Percentiles rank a stretch among this genome's conserved stretches.
phyloP scores from a whole-genome alignment of 768 basidiomycete genomes.

The Amanita inopinata region DNA sequence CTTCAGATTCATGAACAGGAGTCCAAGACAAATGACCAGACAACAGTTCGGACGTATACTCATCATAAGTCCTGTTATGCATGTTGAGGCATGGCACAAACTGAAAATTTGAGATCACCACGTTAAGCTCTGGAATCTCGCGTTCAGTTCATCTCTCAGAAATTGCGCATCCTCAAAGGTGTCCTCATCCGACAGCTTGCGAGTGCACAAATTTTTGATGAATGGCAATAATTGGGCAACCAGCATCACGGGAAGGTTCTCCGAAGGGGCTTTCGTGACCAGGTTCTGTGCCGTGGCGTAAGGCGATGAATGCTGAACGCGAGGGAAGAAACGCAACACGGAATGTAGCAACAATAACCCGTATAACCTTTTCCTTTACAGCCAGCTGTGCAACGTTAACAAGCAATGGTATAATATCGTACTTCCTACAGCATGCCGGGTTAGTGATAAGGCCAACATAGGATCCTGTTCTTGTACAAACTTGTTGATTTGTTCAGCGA shows the following conservation, averaged over 20 bases:
- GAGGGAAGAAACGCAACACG: conserved; percentile 34
- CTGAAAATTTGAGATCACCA: conserved; percentile 26
- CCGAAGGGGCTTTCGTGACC: conserved; percentile 75
- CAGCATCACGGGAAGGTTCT: conserved; percentile 91
- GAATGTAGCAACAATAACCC: conserved; percentile 88
- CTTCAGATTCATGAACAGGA: conserved; percentile 91
- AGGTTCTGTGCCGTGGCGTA: conserved; percentile 51
- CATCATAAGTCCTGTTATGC: conserved; percentile 80
- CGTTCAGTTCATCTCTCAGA: conserved; percentile 76
- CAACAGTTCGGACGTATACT: conserved; percentile 84
- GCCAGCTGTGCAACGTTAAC: conserved; percentile 79
- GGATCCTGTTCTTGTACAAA: conserved; percentile 23
- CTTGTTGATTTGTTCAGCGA: conserved; percentile 86
- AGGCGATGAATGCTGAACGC: not conserved
- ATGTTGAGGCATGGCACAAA: not conserved
- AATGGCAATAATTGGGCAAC: conserved; percentile 82
- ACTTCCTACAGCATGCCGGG: conserved; percentile 46
- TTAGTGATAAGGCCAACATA: not conserved
- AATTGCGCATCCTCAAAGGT: conserved; percentile 86
- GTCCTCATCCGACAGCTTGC: conserved; percentile 96
- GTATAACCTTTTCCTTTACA: conserved; percentile 94
- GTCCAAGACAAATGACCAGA: conserved; percentile 93
- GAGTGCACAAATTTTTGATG: conserved; percentile 66
- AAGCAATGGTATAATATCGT: conserved; percentile 80
- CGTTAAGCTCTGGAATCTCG: conserved; percentile 85